Evolutionary conservation across 768 basidiomycete species (phyloP), one percentile per base, ranked within the genome.

Genomic region (Suillus subaureus): DNA sequence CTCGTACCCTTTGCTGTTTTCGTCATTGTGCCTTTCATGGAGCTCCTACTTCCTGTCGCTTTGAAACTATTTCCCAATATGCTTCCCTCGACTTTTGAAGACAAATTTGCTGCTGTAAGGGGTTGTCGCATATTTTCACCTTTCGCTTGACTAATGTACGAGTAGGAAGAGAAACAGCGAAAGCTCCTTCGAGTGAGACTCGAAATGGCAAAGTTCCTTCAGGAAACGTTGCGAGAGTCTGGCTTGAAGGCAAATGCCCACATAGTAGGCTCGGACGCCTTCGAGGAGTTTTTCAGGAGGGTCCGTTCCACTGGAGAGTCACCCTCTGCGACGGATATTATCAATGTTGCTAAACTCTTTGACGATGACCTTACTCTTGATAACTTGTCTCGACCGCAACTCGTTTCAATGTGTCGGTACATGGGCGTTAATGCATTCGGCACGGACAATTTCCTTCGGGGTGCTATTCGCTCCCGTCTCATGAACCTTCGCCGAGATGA

Each of bases 241-340:
- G 95, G 94, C 45, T 83, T 98, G 66, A 96, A 93, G 76, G 94
- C 94, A 11, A 94, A 93, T 66, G 89, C 91, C 23, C 95, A 97
- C 74, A 97, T 99, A 65, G 88, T 98, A 65, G 92, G 94, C 68
- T 91, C 87, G 49, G 96, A 97, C 63, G 93, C 95, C 47, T 99
- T 99, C 87, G 98, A 98, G 75, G 95, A 97, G 78, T 99, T 99
- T 82, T 99, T 99, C 90, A 88, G 94, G 74, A 99, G 99, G 81
- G 95, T 94, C 61, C 92, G 97, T 61, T 93, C 94, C 5, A 99
- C 97, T 0, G 97, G 97, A 57, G 97, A 98, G 83, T 86, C 89
- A 1, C 97, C 97, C 16, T 95, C 95, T 0, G 84, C 90, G 2
- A 78, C 87, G 68, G 97, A 99, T 70, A 86, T 99, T 69, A 88